These are phyloP conservation scores for Cryptococcus jaspeensis DNA, from an alignment of 1,284 basidiomycete species.

Conservation along the genomic window DNA sequence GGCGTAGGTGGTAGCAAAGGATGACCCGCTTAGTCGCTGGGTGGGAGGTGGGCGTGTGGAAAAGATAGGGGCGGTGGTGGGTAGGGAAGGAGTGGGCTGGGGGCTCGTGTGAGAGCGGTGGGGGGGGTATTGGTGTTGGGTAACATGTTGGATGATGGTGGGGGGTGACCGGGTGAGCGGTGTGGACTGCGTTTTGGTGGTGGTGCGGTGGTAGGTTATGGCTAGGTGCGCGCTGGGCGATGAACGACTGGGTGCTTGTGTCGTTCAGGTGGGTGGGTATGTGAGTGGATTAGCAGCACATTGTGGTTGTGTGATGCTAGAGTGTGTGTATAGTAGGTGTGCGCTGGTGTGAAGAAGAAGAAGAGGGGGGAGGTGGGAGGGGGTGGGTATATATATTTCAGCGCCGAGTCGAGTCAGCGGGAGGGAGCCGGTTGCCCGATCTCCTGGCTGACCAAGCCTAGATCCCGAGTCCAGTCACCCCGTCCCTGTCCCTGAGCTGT, in stretches of 20 bases:
- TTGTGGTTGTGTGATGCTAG: constrained; percentile 5
- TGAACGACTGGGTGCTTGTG: constrained; percentile 8
- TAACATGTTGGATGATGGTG: constrained; percentile 7
- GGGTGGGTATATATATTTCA: constrained; percentile 3
- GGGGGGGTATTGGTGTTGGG: constrained; percentile 1
- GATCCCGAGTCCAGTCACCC: constrained; percentile 1
- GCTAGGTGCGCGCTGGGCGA: not conserved
- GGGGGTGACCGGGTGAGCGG: not conserved
- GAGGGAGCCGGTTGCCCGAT: no score
- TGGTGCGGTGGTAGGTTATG: not conserved
- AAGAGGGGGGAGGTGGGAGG: not conserved
- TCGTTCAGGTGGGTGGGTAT: not conserved
- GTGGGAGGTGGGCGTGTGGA: not conserved
- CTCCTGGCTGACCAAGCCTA: no score
- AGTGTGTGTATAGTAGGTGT: not conserved
- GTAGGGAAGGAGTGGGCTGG: not conserved
- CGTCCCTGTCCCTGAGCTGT: no score
- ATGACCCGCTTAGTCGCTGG: not conserved
- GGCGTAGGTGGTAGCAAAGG: not conserved
- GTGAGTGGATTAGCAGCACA: constrained; percentile 14
- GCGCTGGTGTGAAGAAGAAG: constrained; percentile 4
- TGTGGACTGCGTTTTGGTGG: constrained; percentile 17
- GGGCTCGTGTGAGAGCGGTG: constrained; percentile 4
- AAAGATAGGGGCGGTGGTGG: not conserved
- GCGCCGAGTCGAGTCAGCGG: not conserved